Evolutionary conservation across 1,284 basidiomycete genomes (phyloP).

Genomic region (Cutaneotrichosporon sp.): DNA sequence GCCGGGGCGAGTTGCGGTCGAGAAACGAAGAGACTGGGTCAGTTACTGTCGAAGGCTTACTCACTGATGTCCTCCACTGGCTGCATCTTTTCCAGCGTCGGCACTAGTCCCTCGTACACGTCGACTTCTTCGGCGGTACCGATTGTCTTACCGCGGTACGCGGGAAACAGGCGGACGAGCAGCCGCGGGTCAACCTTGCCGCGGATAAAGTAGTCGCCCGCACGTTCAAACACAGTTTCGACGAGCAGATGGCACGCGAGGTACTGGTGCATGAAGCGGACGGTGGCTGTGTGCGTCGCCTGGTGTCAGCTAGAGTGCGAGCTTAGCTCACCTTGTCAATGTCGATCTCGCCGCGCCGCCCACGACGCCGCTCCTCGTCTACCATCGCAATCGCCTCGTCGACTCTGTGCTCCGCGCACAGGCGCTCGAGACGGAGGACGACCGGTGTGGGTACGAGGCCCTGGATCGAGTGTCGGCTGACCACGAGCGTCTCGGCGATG

Average conservation of each 20-base stretch:
- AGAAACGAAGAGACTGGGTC: constrained; percentile 19
- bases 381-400: constrained; percentile 51
- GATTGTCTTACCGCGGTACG: constrained; percentile 46
- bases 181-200: constrained; percentile 52
- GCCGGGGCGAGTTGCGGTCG: constrained; percentile 11
- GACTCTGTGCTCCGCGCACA: constrained; percentile 47
- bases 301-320: constrained; percentile 22
- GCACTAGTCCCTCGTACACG: constrained; percentile 48
- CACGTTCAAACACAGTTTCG: constrained; percentile 51
- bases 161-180: constrained; percentile 52
- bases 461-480: constrained; percentile 48
- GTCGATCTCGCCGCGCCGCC: constrained; percentile 46
- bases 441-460: constrained; percentile 49
- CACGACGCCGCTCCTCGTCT: constrained; percentile 46
- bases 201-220: constrained; percentile 48
- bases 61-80: constrained; percentile 52
- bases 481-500: constrained; percentile 49
- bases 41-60: constrained; percentile 27
- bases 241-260: constrained; percentile 50
- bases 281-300: constrained; percentile 45
- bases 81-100: constrained; percentile 38
- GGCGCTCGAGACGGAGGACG: constrained; percentile 45
- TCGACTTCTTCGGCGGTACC: constrained; percentile 49
- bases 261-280: constrained; percentile 51
- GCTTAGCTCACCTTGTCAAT: constrained; percentile 39